These are phyloP conservation scores for Fennellomyces sp. DNA, from an alignment of 371 early-diverging fungal genomes.

Conservation along the genomic window DNA sequence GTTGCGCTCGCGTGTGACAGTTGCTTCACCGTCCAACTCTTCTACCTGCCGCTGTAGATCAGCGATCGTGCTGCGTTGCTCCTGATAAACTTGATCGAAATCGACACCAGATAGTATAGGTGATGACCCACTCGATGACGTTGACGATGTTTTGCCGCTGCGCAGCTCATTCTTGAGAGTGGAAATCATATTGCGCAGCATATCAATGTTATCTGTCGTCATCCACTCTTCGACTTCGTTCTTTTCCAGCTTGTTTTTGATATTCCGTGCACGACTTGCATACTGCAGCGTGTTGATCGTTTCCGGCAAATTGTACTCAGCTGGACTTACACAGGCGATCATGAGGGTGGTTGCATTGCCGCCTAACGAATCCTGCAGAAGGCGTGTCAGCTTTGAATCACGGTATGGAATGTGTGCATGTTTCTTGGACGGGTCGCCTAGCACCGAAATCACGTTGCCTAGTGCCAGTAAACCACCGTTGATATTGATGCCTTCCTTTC, in stretches of 20 bases:
- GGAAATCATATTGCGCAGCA: constrained; percentile 54
- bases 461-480: constrained; percentile 97
- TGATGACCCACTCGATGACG: neutral
- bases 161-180: constrained; percentile 59
- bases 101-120: constrained; percentile 14
- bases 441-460: constrained; percentile 98
- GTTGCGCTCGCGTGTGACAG: constrained; percentile 42
- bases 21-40: constrained; percentile 41
- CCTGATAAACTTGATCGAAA: constrained; percentile 33
- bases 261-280: constrained; percentile 87
- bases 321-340: constrained; percentile 92
- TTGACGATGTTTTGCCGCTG: constrained; percentile 5
- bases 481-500: constrained; percentile 98
- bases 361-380: constrained; percentile 96
- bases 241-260: constrained; percentile 79
- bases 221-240: constrained; percentile 74
- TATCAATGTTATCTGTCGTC: constrained; percentile 60
- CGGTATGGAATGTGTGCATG: constrained; percentile 91
- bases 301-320: constrained; percentile 83
- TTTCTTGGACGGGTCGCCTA: constrained; percentile 83
- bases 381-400: constrained; percentile 96
- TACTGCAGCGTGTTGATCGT: constrained; percentile 92
- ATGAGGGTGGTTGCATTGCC: constrained; percentile 92
- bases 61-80: constrained; percentile 34
- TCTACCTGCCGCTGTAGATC: constrained; percentile 49